Conservation (phyloP, 768 basidiomycete species). For the Lactarius evosmus region DNA sequence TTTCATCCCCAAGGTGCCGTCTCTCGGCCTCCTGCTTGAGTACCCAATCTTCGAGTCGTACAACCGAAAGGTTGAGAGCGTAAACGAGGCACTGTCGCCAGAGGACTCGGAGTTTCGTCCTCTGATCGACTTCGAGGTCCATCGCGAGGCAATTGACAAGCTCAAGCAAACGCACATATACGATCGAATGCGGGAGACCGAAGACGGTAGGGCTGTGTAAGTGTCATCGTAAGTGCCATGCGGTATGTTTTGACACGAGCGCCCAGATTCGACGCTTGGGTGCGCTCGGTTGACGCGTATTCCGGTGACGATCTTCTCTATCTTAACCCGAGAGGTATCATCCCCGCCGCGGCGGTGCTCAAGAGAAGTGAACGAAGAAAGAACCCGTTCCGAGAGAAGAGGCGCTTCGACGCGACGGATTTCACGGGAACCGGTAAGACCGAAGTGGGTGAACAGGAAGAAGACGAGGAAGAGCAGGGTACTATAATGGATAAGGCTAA, state of each 20-base stretch:
- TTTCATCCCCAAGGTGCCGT: slow-evolving; percentile 93
- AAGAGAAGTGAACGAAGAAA: slow-evolving; percentile 53
- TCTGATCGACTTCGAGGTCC: slow-evolving; percentile 65
- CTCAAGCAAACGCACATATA: slow-evolving; percentile 91
- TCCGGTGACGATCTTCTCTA: slow-evolving; percentile 75
- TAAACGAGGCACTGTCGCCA: slow-evolving; percentile 51
- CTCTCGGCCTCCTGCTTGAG: slow-evolving; percentile 89
- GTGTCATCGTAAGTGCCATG: slow-evolving; percentile 35
- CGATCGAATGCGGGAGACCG: slow-evolving; percentile 78
- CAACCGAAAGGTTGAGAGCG: slow-evolving; percentile 52
- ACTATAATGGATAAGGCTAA: slow-evolving; percentile 36
- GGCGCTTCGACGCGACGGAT: slow-evolving; percentile 60
- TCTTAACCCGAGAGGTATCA: slow-evolving; percentile 70
- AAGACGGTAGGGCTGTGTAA: slow-evolving; percentile 73
- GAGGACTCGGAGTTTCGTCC: slow-evolving; percentile 63
- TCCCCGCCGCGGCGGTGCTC: slow-evolving; percentile 69
- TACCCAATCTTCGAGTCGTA: slow-evolving; percentile 79
- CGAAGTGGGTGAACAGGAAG: slow-evolving; percentile 38
- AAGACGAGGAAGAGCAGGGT: slow-evolving; percentile 44
- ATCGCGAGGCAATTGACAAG: slow-evolving; percentile 62
- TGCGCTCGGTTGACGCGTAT: slow-evolving; percentile 72
- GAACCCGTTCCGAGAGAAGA: slow-evolving; percentile 67
- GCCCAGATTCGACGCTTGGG: slow-evolving; percentile 79
- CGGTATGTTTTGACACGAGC: neutral
- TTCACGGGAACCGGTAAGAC: slow-evolving; percentile 29